Evolutionary conservation across 805 yeast genomes (phyloP), one percentile per base, ranked within the genome.

Genomic region (Kuraishia cidri): DNA sequence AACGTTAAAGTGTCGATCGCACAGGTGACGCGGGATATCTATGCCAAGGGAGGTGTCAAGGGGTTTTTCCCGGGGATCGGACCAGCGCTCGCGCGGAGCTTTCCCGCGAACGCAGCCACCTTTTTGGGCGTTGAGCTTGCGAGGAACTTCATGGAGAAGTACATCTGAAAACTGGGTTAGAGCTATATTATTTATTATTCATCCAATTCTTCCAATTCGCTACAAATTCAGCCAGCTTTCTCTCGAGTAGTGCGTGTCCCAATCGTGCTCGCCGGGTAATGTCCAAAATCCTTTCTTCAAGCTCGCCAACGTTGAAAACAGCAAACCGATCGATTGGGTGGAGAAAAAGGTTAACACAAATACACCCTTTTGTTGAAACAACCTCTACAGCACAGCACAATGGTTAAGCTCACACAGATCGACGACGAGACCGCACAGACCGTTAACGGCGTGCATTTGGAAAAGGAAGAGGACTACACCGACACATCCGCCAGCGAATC

Each of bases 71-170:
- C 97, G 3, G 98, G 98, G 36, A 68, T 90, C 16, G 97, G 96
- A 0, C 97, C 98, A 5, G 97, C 97, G 2, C 63, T 90, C 49
- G 74, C 86, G 17, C 73, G 98, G 57, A 79, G 94, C 26, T 90
- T 92, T 80, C 97, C 97, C 3, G 97, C 97, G 15, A 90, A 92
- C 58, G 98, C 98, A n/a, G 97, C 98, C 6, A 88, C 97, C 3
- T 90, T 90, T 62, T 71, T 86, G 23, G 98, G 97, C 30, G 97
- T 90, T 20, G 98, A 90, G 56, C 50, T 88, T 37, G 84, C 95
- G 3, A 47, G 47, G 38, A 43, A 42, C 13, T 40, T 51, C n/a
- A 24, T 40, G 37, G 13, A 13, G 13, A 29, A 29, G 13, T 22
- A 14, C 26, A 16, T 29, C 12, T 29, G 11, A 21, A n/a, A n/a